These are phyloP conservation scores for Rhododendron ovatum DNA, from an alignment of 148 eudicot species.

Conservation along the genomic window DNA sequence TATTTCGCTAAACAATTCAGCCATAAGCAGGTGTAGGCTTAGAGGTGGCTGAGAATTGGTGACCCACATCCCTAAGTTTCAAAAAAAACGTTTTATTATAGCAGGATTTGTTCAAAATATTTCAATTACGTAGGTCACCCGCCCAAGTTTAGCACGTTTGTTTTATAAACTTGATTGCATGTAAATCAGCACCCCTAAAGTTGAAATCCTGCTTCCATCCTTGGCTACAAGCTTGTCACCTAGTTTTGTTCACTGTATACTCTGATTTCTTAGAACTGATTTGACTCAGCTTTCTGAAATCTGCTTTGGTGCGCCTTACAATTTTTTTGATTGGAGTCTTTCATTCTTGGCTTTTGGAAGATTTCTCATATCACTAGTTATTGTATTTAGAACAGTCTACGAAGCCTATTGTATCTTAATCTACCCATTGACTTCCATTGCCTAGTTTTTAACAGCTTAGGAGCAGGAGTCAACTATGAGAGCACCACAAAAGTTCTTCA, in stretches of 20 bases:
- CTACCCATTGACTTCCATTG: background rate
- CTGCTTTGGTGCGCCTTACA: background rate
- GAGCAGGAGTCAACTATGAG: background rate
- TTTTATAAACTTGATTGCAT: background rate
- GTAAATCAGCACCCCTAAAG: background rate
- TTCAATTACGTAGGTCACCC: background rate
- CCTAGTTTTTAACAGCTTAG: background rate
- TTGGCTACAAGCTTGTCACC: background rate
- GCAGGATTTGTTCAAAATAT: background rate
- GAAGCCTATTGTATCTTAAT: background rate
- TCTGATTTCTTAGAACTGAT: background rate
- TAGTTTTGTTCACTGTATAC: background rate
- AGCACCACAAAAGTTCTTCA: background rate
- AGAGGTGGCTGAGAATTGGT: background rate
- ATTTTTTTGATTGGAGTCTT: background rate
- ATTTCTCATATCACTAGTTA: background rate
- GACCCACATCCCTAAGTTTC: background rate
- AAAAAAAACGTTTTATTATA: background rate
- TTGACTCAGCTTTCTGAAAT: background rate
- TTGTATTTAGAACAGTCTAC: background rate
- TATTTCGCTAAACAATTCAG: background rate
- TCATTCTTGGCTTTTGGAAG: background rate
- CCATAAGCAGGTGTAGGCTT: background rate
- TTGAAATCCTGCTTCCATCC: background rate
- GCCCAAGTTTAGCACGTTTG: background rate